Conservation (phyloP, 495 filamentous ascomycete genomes). For the Elasticomyces elasticus region DNA sequence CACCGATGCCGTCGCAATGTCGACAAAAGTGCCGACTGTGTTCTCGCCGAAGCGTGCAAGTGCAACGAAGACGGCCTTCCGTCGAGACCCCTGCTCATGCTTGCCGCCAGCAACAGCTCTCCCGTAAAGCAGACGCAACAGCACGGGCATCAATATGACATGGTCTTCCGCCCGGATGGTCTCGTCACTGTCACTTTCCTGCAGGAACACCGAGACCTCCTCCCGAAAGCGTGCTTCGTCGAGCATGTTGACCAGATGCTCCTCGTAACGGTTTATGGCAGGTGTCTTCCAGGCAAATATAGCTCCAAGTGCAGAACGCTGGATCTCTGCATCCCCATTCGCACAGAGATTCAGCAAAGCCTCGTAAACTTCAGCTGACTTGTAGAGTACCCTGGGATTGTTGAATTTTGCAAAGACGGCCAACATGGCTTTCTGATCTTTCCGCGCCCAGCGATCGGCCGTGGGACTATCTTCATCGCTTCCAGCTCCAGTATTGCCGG, state of each 20-base stretch:
- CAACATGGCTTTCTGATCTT: slow-evolving; percentile 73
- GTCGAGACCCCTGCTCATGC: slow-evolving; percentile 50
- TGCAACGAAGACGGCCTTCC: slow-evolving; percentile 54
- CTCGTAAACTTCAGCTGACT: slow-evolving; percentile 62
- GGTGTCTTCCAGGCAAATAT: slow-evolving; percentile 81
- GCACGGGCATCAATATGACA: slow-evolving; percentile 62
- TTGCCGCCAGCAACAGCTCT: slow-evolving; percentile 52
- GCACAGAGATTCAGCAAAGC: slow-evolving; percentile 62
- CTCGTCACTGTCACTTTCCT: slow-evolving; percentile 53
- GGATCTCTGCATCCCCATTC: slow-evolving; percentile 82
- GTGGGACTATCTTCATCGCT: slow-evolving; percentile 30
- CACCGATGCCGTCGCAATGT: slow-evolving; percentile 69
- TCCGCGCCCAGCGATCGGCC: slow-evolving; percentile 43
- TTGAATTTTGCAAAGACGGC: slow-evolving; percentile 72
- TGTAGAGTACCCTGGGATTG: slow-evolving; percentile 76
- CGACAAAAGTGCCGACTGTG: slow-evolving; percentile 67
- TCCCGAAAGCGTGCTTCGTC: slow-evolving; percentile 89
- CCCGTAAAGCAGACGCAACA: slow-evolving; percentile 82
- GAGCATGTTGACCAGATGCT: slow-evolving; percentile 76
- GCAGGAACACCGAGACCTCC: slow-evolving; percentile 76
- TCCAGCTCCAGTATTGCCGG: slow-evolving; percentile 19
- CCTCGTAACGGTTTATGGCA: slow-evolving; percentile 66
- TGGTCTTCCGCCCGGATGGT: slow-evolving; percentile 65
- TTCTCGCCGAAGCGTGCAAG: slow-evolving; percentile 50
- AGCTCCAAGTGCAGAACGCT: slow-evolving; percentile 72